phyloP scores from a whole-genome alignment of 768 basidiomycete genomes.

The Rubroboletus satanas region DNA sequence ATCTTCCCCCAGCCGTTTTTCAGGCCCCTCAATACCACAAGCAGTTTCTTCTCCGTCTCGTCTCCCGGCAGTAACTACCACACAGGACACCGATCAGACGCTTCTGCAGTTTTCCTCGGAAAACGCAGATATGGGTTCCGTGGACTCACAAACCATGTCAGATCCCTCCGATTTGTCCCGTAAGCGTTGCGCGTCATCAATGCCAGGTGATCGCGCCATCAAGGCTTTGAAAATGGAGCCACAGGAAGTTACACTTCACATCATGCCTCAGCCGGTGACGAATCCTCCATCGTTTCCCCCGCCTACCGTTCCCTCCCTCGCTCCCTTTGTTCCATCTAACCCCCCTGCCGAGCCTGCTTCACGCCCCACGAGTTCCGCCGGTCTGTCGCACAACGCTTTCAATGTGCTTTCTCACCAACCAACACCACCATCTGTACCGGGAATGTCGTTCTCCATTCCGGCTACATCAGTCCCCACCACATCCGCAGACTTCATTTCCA shows the following conservation, averaged over 20 bases:
- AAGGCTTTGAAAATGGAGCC: constrained; percentile 51
- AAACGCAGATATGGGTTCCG: constrained; percentile 9
- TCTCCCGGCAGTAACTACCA: constrained; percentile 15
- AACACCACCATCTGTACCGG: constrained; percentile 12
- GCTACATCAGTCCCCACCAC: constrained; percentile 17
- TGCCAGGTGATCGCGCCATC: constrained; percentile 41
- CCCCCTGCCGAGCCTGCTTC: constrained; percentile 29
- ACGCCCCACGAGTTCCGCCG: constrained; percentile 33
- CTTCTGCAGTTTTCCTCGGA: constrained; percentile 17
- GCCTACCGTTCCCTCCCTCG: constrained; percentile 22
- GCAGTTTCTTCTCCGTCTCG: constrained; percentile 18
- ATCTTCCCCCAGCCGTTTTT: constrained; percentile 25
- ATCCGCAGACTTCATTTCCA: constrained; percentile 23
- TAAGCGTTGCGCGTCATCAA: constrained; percentile 49
- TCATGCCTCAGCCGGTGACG: constrained; percentile 18
- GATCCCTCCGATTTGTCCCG: constrained; percentile 42
- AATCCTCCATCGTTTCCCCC: constrained; percentile 26
- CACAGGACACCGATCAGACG: constrained; percentile 26
- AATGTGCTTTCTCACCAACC: constrained; percentile 21
- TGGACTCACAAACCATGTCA: constrained; percentile 25
- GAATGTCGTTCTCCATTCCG: constrained; percentile 20
- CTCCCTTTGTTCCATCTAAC: constrained; percentile 26
- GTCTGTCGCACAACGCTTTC: constrained; percentile 22
- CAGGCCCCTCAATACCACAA: constrained; percentile 38
- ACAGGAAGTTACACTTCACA: constrained; percentile 37